Base-by-base conservation (phyloP, 441 rosid species). In the Croton laevigatus region DNA sequence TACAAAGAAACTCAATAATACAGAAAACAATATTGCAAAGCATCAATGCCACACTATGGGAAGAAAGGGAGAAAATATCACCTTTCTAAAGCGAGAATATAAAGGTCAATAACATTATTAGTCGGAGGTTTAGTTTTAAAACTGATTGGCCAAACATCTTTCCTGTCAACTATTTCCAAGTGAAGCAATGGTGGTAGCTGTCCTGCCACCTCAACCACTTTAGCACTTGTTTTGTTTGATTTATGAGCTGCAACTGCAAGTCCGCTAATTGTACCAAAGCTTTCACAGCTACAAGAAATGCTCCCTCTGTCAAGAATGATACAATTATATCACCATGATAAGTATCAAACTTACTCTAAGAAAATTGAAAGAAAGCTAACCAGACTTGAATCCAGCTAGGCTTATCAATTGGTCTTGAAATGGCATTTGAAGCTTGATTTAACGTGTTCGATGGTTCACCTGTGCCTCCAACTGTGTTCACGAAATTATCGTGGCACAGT, bases 351-450 rank as follows among this genome's bases (percentile, higher is more conserved):
- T 46, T 46, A 10, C 49, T 13, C 49, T 10, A 12, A 1, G 49
- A 46, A 46, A 38, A 13, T 9, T 46, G 49, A 46, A 46, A 46
- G 49, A 46, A 46, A 40, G 14, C 16, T 34, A 13, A 40, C 40
- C n/a, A n/a, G n/a, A n/a, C 68, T 53, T 55, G 54, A 45, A 52
- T 71, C 74, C 62, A 71, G 44, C 40, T 45, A 11, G 62, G 74
- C 40, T 48, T 19, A 40, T 7, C 16, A 23, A 19, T 2, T 53
- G 23, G 48, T 66, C 32, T 45, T 62, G 66, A 22, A 42, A 45
- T 59, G 8, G 34, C 52, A 42, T 42, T 42, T 11, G 10, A 38
- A 17, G 19, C 38, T 62, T 57, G 19, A 20, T 57, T 57, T 22
- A 34, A 2, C 1, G 32, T 12, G 16, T 3, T 37, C 16, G 61